phyloP scores from a whole-genome alignment of 371 early-diverging fungal species.

The Polyrhizophydium stewartii region DNA sequence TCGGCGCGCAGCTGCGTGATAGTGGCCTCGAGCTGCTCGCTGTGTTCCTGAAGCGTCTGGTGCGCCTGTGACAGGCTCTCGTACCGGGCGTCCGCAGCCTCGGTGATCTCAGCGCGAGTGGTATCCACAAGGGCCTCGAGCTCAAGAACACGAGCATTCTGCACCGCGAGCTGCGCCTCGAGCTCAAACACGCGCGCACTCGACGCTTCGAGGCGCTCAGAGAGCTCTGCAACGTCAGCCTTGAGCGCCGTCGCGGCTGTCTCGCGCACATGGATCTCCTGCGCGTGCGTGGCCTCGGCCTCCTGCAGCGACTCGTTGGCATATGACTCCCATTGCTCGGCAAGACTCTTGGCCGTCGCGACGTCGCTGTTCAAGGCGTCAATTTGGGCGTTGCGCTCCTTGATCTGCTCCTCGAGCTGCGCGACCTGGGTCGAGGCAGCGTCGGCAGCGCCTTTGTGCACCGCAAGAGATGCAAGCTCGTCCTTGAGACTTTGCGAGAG shows the following conservation, averaged over 20 bases:
- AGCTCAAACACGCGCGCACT: neutral
- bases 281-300: neutral
- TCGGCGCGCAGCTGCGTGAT: neutral
- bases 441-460: too few species aligned
- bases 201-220: neutral
- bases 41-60: neutral
- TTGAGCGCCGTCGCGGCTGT: neutral
- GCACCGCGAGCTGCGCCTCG: neutral
- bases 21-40: neutral
- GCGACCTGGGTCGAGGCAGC: too few species aligned
- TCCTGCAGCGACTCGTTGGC: neutral
- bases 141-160: too few species aligned
- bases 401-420: neutral
- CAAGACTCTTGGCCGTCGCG: neutral
- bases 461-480: neutral
- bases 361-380: neutral
- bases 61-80: neutral
- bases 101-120: neutral
- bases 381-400: neutral
- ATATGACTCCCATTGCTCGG: neutral
- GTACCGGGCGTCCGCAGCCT: neutral
- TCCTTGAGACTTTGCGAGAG: neutral
- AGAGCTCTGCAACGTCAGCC: neutral
- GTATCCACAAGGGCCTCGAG: neutral
- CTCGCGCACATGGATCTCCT: neutral